Conservation (phyloP, 345 rosid species). For the Acer saccharum region DNA sequence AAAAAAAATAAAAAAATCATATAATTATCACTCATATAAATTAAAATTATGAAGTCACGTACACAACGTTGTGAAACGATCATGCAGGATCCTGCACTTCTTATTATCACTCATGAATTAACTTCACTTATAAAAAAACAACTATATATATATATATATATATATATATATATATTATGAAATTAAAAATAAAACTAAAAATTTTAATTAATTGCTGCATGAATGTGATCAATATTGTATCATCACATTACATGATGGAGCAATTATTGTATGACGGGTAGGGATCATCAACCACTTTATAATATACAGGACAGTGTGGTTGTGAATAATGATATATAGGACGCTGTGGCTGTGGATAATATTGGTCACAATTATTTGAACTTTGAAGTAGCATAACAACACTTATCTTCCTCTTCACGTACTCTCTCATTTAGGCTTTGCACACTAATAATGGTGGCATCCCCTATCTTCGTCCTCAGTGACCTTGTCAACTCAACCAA, state of each 20-base stretch:
- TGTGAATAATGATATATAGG: background rate
- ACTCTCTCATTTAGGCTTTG: conserved; percentile 1
- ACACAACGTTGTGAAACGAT: too few relatives aligned
- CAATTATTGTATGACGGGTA: background rate
- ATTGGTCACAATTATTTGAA: background rate
- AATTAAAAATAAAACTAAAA: too few relatives aligned
- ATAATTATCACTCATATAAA: too few relatives aligned
- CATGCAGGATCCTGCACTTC: too few relatives aligned
- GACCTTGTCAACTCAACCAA: conserved; percentile 9
- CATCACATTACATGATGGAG: background rate
- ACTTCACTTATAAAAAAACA: too few relatives aligned
- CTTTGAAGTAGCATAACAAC: background rate
- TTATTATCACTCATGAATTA: too few relatives aligned
- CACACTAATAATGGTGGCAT: conserved; percentile 12
- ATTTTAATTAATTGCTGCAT: background rate
- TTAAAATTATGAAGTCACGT: too few relatives aligned
- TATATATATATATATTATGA: too few relatives aligned
- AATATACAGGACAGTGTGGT: background rate
- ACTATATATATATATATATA: too few relatives aligned
- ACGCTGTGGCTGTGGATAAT: background rate
- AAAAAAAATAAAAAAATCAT: too few relatives aligned
- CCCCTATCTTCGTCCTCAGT: background rate
- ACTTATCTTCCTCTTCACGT: background rate
- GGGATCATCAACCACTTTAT: background rate
- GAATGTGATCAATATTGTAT: background rate